Evolutionary conservation across 352 stramenopile species (phyloP).

Genomic region (Globisporangium sylvaticum): DNA sequence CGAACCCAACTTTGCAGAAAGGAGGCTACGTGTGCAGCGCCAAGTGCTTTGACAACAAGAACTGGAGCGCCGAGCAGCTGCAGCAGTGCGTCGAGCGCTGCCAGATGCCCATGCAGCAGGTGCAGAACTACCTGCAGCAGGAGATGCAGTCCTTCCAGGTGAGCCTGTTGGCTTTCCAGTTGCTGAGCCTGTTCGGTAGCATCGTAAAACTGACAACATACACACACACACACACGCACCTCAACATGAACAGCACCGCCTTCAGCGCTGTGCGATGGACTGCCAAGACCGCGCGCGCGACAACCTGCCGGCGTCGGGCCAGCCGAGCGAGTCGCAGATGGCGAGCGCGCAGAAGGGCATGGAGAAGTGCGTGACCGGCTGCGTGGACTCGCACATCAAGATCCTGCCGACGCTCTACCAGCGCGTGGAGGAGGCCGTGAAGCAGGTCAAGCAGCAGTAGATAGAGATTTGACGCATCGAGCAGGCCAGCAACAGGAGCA

Average conservation of each 20-base stretch:
- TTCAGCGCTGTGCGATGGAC: slow-evolving; percentile 84
- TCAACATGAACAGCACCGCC: slow-evolving; percentile 40
- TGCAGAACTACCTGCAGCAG: slow-evolving; percentile 80
- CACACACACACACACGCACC: not conserved
- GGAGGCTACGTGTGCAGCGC: slow-evolving; percentile 80
- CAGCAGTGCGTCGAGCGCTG: slow-evolving; percentile 82
- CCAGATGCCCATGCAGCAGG: slow-evolving; percentile 80
- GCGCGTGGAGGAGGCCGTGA: slow-evolving; percentile 66
- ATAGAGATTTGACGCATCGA: not conserved
- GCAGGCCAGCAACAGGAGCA: not conserved
- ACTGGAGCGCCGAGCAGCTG: slow-evolving; percentile 70
- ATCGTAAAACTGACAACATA: not conserved
- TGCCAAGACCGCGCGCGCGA: slow-evolving; percentile 84
- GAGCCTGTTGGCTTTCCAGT: not conserved
- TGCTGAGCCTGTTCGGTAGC: not conserved
- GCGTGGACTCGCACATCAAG: slow-evolving; percentile 74
- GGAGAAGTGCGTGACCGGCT: slow-evolving; percentile 61
- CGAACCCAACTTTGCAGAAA: slow-evolving; percentile 32
- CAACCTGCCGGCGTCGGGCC: slow-evolving; percentile 45
- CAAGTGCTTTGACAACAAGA: slow-evolving; percentile 87
- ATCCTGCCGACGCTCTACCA: slow-evolving; percentile 71
- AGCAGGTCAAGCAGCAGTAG: slow-evolving; percentile 63
- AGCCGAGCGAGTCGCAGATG: slow-evolving; percentile 70
- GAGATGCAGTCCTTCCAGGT: slow-evolving; percentile 84
- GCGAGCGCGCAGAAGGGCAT: slow-evolving; percentile 68